phyloP scores from a whole-genome alignment of 805 yeast genomes.

The Starmerella riodocensis region DNA sequence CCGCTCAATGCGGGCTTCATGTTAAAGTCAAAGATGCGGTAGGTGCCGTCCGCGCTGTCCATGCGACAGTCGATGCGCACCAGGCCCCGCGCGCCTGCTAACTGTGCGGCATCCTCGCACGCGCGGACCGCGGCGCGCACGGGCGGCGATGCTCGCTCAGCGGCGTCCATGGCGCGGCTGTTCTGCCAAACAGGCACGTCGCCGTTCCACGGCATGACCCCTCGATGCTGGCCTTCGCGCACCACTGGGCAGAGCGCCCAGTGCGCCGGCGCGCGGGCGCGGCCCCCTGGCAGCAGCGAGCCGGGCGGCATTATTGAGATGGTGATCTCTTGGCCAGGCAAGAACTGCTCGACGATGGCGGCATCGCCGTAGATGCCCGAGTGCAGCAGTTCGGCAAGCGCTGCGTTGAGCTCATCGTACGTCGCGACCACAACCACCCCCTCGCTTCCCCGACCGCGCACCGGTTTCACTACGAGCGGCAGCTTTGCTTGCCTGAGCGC shows the following conservation, averaged over 20 bases:
- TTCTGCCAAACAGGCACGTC: background rate
- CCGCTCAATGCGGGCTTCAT: background rate
- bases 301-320: background rate
- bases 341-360: slow-evolving; percentile 3
- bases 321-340: slow-evolving; percentile 1
- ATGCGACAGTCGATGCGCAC: background rate
- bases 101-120: background rate
- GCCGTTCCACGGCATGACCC: slow-evolving; percentile 4
- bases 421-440: background rate
- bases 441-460: slow-evolving; percentile 6
- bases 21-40: background rate
- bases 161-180: background rate
- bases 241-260: slow-evolving; percentile 1
- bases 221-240: slow-evolving; percentile 1
- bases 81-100: background rate
- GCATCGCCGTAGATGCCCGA: background rate
- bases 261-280: background rate
- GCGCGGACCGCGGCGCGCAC: background rate
- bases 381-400: background rate
- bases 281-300: background rate
- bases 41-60: background rate
- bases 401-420: background rate
- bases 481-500: background rate
- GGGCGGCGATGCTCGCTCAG: background rate
- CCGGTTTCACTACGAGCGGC: slow-evolving; percentile 3